Evolutionary conservation across 352 stramenopile species (phyloP).

Genomic region (Pythium aphanidermatum): DNA sequence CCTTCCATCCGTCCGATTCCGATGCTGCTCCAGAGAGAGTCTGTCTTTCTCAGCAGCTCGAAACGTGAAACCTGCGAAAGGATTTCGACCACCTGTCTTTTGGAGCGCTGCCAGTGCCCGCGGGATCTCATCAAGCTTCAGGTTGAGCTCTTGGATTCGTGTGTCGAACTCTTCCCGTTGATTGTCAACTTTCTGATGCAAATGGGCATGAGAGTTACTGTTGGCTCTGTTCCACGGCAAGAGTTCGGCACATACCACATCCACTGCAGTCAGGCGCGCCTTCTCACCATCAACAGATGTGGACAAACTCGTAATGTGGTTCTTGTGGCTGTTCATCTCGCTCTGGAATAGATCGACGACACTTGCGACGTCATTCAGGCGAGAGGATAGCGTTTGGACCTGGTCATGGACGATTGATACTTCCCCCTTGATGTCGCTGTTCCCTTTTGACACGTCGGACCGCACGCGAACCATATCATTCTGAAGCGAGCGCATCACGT

Average conservation of each 20-base stretch:
- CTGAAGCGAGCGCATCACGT: conserved; percentile 31
- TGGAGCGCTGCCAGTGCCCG: conserved; percentile 43
- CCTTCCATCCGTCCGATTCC: conserved; percentile 19
- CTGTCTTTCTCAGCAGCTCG: conserved; percentile 39
- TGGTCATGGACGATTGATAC: conserved; percentile 36
- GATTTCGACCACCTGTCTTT: conserved; percentile 10
- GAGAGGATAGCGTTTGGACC: conserved; percentile 41
- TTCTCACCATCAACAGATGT: conserved; percentile 46
- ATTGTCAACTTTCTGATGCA: conserved; percentile 57
- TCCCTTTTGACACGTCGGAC: conserved; percentile 31
- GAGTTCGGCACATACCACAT: conserved; percentile 27
- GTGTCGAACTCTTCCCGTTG: conserved; percentile 60
- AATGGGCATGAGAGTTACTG: not conserved
- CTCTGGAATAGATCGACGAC: conserved; percentile 61
- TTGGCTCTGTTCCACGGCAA: not conserved
- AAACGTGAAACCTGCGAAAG: conserved; percentile 38
- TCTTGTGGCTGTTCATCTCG: conserved; percentile 52
- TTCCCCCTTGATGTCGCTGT: conserved; percentile 37
- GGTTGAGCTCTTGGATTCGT: conserved; percentile 47
- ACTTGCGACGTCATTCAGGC: conserved; percentile 51
- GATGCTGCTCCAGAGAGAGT: conserved; percentile 44
- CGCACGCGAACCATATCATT: conserved; percentile 32
- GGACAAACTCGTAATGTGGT: conserved; percentile 35
- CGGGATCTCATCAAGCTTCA: conserved; percentile 60
- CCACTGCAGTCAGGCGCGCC: conserved; percentile 32